Evolutionary conservation across 495 filamentous ascomycete genomes (phyloP).

Genomic region (Bacidia rubella): DNA sequence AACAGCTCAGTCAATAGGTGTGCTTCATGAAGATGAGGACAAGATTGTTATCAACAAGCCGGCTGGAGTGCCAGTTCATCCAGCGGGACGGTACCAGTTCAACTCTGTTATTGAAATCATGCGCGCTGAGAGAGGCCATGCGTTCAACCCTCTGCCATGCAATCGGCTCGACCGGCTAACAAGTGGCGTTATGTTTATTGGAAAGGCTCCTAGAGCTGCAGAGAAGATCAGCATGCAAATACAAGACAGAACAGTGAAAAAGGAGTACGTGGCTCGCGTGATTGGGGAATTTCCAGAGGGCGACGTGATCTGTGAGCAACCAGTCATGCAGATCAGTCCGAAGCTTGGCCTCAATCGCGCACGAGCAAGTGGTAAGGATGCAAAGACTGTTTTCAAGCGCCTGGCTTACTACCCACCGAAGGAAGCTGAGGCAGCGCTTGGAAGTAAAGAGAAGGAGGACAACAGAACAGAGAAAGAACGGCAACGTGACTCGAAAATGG

Average conservation of each 20-base stretch:
- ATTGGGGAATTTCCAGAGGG: constrained; percentile 72
- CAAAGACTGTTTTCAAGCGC: constrained; percentile 78
- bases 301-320: constrained; percentile 77
- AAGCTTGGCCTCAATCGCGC: constrained; percentile 91
- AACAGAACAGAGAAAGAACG: constrained; percentile 10
- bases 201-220: constrained; percentile 66
- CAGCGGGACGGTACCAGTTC: constrained; percentile 87
- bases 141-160: constrained; percentile 67
- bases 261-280: constrained; percentile 89
- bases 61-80: constrained; percentile 84
- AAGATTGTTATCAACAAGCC: constrained; percentile 96
- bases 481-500: constrained; percentile 15
- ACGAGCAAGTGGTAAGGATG: constrained; percentile 78
- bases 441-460: constrained; percentile 10
- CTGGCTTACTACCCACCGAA: constrained; percentile 69
- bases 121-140: constrained; percentile 56
- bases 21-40: constrained; percentile 81
- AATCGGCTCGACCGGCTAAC: constrained; percentile 91
- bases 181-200: constrained; percentile 95
- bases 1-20: constrained; percentile 58
- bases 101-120: constrained; percentile 92
- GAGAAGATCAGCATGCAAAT: constrained; percentile 62
- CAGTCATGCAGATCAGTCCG: constrained; percentile 84
- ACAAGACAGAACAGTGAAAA: constrained; percentile 60
- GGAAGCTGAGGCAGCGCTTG: constrained; percentile 23